Base-by-base conservation (phyloP, 2,329 filamentous ascomycete species). In the Aureobasidium lini region DNA sequence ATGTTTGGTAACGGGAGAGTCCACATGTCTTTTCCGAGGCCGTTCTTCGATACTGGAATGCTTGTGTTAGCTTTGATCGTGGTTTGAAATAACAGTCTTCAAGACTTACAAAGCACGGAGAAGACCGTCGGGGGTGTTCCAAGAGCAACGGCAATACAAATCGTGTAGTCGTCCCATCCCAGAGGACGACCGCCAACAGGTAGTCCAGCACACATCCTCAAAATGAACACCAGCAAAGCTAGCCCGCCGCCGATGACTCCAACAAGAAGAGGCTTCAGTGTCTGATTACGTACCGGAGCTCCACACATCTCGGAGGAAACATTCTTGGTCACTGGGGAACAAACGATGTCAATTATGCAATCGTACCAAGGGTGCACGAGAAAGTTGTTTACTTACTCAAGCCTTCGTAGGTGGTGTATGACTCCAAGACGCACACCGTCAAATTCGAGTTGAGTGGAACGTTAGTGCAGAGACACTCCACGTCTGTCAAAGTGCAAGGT, bases 141-240 rank as follows among this genome's bases (percentile, higher is more conserved):
- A 2, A 75, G 64, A 8, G 69, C 15, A 5, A 68, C 65, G 9
- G 67, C 69, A 8, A 68, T 11, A 28, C 63, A 49, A 44, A 75
- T 74, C 16, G 70, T 69, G 49, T 71, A 72, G 61, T 76, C 75
- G 61, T 77, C 74, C 71, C 69, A 72, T 34, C 72, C 70, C 7
- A 72, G 32, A 23, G 28, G 39, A 7, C 60, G 43, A 7, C 52
- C 52, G 6, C 16, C 31, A 2, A 18, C 43, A 15, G 62, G 62
- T 4, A 64, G 15, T 10, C 52, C 36, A 11, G 62, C 57, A n/a
- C 54, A 39, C 48, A 64, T 61, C 28, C 62, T 60, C 32, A 64
- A 23, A 4, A 61, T 18, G 53, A 63, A 64, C 11, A 61, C 53
- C n/a, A 64, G n/a, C 6, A 64, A n/a, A 18, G 62, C 61, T 7